These are phyloP conservation scores for Metarhizium album DNA, from an alignment of 2,329 filamentous ascomycete species.

Conservation along the genomic window DNA sequence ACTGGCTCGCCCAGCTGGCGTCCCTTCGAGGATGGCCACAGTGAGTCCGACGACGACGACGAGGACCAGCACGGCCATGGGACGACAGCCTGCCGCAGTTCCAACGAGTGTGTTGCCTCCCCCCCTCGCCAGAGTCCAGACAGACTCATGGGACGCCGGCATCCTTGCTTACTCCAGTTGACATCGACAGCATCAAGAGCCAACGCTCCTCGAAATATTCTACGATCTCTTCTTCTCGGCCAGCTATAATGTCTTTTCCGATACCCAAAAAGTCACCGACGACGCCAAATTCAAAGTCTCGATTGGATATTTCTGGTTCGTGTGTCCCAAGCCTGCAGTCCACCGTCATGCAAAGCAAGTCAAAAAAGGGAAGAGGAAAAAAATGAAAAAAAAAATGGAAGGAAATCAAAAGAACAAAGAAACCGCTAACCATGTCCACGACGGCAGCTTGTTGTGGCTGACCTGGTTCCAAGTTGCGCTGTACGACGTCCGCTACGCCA, in stretches of 20 bases:
- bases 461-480: constrained; percentile 55
- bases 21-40: too few species aligned
- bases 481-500: constrained; percentile 55
- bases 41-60: too few species aligned
- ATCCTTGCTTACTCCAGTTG: too few species aligned
- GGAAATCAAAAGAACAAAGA: too few species aligned
- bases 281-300: constrained; percentile 18
- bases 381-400: too few species aligned
- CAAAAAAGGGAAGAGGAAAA: too few species aligned
- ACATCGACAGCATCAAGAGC: constrained; percentile 21
- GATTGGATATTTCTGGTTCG: neutral
- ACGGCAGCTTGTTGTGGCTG: constrained; percentile 46
- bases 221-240: constrained; percentile 37
- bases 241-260: constrained; percentile 50
- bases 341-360: too few species aligned
- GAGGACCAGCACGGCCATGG: too few species aligned
- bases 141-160: too few species aligned
- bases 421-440: neutral
- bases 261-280: constrained; percentile 12
- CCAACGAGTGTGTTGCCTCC: constrained; percentile 12
- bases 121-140: too few species aligned
- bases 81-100: constrained; percentile 11
- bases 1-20: too few species aligned
- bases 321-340: too few species aligned
- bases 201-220: constrained; percentile 26